Percentiles rank a stretch among this genome's conserved stretches.
These are phyloP conservation scores for Rhodamnia rubescens DNA, from an alignment of 345 rosid species.

Conservation along the genomic window DNA sequence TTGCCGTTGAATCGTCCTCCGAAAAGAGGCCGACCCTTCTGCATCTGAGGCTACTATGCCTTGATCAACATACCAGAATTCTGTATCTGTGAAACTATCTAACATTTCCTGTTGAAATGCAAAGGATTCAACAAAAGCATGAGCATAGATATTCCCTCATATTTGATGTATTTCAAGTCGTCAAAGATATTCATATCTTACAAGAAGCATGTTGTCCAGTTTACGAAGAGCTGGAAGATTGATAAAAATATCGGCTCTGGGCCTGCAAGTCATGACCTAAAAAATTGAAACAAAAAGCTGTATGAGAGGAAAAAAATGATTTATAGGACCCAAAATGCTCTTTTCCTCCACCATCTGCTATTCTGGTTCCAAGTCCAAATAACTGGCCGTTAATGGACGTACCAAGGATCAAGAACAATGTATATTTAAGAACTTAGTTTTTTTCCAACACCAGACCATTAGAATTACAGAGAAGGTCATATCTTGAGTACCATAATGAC, in stretches of 20 bases:
- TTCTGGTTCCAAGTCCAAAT: neutral
- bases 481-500: neutral
- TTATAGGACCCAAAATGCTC: neutral
- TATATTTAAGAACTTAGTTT: neutral
- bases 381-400: neutral
- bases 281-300: neutral
- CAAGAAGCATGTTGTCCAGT: conserved; percentile 90
- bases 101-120: conserved; percentile 48
- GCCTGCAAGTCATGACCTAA: conserved; percentile 92
- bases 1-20: conserved; percentile 65
- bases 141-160: neutral
- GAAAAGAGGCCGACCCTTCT: conserved; percentile 83
- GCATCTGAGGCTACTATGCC: conserved; percentile 69
- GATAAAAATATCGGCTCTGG: conserved; percentile 76
- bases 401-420: neutral
- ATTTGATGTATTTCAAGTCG: neutral
- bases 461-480: neutral
- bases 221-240: conserved; percentile 87
- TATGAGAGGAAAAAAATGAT: neutral
- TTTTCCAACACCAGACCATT: neutral
- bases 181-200: conserved; percentile 20
- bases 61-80: conserved; percentile 97
- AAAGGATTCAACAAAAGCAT: neutral
- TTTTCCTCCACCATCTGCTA: neutral
- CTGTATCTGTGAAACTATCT: conserved; percentile 61